Evolutionary conservation across 257 asterid species (phyloP), one percentile per base, ranked within the genome.

Genomic region (Solanum chaucha): DNA sequence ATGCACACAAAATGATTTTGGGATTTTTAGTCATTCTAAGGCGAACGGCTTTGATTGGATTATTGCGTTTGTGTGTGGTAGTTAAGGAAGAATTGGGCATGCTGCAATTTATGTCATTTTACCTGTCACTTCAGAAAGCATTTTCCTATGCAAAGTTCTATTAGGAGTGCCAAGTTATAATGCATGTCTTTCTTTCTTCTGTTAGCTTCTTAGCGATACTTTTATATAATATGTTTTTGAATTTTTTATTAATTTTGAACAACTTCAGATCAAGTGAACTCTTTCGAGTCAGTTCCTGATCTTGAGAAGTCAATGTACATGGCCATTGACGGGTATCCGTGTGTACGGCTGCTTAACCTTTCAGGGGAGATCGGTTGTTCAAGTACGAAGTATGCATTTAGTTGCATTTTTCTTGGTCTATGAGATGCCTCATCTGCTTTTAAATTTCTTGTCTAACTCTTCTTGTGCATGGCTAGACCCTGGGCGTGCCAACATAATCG

Each of bases 321-420:
- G 30, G 88, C 90, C 85, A 89, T 97, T 90, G 98, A 94, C 32
- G 99, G 98, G 83, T 95, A 92, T 90, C 99, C 99, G 17, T 97
- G 99, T 88, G 99, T 97, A 64, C 95, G 99, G 64, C 91, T 97
- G 90, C 99, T 97, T 92, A 95, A 93, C 90, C 92, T 95, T 90
- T 93, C 99, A 7, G 99, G 98, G 91, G 99, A 94, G 93, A 94
- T 97, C 88, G 99, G 99, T 68, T 97, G 99, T 91, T 94, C 99
- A 94, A 97, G 99, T 95, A 86, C 84, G 96, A 89, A 88, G 85
- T 88, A 81, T 81, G 85, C 85, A 2, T 81, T 81, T 48, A 81
- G 85, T 81, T 81, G 68, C 44, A 81, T 81, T 81, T 81, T 81
- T 46, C 85, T 80, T 81, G 85, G 68, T 81, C 30, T 9, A 48